A percentile compares a stretch with the other conserved stretches of the same genome.
Evolutionary conservation across 2,329 filamentous ascomycete genomes (phyloP).

Genomic region (Aspergillus japonicus): DNA sequence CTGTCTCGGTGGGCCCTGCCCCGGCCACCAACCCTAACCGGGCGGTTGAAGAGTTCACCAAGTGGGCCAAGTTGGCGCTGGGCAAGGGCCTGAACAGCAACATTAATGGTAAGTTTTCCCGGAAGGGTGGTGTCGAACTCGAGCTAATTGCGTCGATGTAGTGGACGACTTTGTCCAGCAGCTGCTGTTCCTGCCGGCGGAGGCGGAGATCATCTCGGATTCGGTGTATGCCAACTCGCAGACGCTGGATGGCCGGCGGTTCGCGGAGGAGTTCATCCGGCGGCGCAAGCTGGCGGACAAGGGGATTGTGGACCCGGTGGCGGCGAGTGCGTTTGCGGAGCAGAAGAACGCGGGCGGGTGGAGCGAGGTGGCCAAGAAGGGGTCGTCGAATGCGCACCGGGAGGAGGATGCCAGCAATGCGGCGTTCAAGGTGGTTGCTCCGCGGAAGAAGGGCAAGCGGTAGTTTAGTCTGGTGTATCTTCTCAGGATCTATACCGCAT

Average conservation of each 20-base stretch:
- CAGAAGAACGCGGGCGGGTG: conserved; percentile 67
- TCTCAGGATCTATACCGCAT: background rate
- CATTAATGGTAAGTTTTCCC: conserved; percentile 59
- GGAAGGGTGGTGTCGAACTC: background rate
- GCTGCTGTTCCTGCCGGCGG: conserved; percentile 72
- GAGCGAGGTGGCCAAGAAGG: conserved; percentile 98
- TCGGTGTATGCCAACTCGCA: conserved; percentile 82
- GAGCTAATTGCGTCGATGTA: conserved; percentile 34
- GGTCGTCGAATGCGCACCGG: conserved; percentile 52
- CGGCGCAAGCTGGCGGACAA: conserved; percentile 92
- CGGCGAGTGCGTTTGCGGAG: conserved; percentile 52
- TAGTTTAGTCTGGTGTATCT: conserved; percentile 41
- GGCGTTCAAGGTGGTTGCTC: conserved; percentile 84
- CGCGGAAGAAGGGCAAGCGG: conserved; percentile 85
- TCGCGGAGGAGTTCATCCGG: conserved; percentile 90
- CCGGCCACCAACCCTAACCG: conserved; percentile 50
- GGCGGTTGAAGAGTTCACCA: conserved; percentile 88
- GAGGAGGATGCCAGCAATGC: conserved; percentile 49
- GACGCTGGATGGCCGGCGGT: conserved; percentile 89
- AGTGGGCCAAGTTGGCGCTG: conserved; percentile 83
- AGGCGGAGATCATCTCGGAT: conserved; percentile 81
- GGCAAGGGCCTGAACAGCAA: conserved; percentile 68
- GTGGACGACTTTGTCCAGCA: conserved; percentile 78
- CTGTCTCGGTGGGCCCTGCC: conserved; percentile 46
- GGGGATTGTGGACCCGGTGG: conserved; percentile 71